Conservation (phyloP, 148 eudicot genomes). For the Vaccinium corymbosum region DNA sequence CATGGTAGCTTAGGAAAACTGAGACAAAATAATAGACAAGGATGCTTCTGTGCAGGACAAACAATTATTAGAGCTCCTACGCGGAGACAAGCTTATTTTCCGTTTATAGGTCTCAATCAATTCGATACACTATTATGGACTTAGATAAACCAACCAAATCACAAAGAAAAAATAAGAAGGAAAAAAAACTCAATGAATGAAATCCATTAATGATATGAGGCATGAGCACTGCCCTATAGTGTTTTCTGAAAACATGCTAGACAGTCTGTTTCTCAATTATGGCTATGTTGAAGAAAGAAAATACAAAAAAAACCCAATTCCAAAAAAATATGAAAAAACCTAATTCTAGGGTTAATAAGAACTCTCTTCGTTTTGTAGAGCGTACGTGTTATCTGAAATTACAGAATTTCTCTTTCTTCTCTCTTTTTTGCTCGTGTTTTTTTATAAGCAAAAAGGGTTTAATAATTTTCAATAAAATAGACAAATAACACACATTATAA, state of each 20-base stretch:
- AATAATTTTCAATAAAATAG: too few species aligned
- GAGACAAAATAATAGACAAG: constrained; percentile 35
- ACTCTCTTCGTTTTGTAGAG: too few species aligned
- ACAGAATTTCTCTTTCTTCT: too few species aligned
- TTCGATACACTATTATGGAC: background rate
- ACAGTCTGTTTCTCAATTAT: background rate
- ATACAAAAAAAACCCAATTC: too few species aligned
- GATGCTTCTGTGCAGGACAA: constrained; percentile 34
- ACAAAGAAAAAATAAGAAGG: background rate
- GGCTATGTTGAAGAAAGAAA: background rate
- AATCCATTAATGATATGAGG: background rate
- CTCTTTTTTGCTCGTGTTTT: too few species aligned
- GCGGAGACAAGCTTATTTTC: constrained; percentile 27
- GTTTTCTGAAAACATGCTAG: constrained; percentile 3
- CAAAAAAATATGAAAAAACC: too few species aligned
- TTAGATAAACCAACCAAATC: background rate
- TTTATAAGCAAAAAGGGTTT: too few species aligned
- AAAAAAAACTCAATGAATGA: background rate
- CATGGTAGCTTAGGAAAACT: constrained; percentile 10
- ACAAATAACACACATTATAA: too few species aligned
- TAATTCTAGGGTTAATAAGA: too few species aligned
- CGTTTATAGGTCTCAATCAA: constrained; percentile 23
- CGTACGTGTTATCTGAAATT: too few species aligned
- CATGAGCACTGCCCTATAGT: background rate
- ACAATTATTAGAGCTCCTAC: constrained; percentile 31